These are phyloP conservation scores for Geotrichum candidum DNA, from an alignment of 1,139 yeast genomes.

Conservation along the genomic window DNA sequence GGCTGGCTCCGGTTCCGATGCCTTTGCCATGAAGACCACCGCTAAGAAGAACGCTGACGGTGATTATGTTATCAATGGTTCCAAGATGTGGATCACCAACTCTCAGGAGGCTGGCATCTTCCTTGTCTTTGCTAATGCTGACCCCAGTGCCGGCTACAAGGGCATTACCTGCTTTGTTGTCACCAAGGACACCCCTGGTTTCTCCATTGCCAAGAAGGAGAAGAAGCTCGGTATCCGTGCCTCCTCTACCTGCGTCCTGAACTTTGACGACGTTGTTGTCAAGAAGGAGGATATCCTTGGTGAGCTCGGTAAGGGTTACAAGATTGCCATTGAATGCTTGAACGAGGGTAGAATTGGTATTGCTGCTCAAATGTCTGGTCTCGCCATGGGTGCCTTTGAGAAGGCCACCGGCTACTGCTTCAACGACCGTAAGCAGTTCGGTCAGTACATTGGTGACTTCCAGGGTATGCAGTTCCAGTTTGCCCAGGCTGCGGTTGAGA, in stretches of 20 bases:
- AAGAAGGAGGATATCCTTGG: slow-evolving; percentile 42
- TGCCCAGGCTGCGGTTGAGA: slow-evolving; percentile 42
- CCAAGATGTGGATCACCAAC: slow-evolving; percentile 45
- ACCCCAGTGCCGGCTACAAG: slow-evolving; percentile 41
- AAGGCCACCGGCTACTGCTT: slow-evolving; percentile 39
- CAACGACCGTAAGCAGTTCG: slow-evolving; percentile 42
- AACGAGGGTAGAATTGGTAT: slow-evolving; percentile 45
- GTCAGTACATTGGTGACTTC: slow-evolving; percentile 41
- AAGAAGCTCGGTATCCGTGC: slow-evolving; percentile 43
- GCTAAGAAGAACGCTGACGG: slow-evolving; percentile 37
- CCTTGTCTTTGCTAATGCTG: slow-evolving; percentile 40
- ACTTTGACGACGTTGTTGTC: slow-evolving; percentile 40
- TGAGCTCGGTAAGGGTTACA: slow-evolving; percentile 42
- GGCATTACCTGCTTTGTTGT: slow-evolving; percentile 44
- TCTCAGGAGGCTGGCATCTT: slow-evolving; percentile 42
- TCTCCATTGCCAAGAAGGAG: slow-evolving; percentile 42
- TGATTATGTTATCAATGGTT: slow-evolving; percentile 36
- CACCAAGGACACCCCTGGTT: slow-evolving; percentile 37
- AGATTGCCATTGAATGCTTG: slow-evolving; percentile 42
- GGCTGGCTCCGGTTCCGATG: slow-evolving; percentile 42
- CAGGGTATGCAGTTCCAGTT: slow-evolving; percentile 45
- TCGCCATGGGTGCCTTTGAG: slow-evolving; percentile 42
- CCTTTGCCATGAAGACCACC: slow-evolving; percentile 40
- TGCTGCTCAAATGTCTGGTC: slow-evolving; percentile 44
- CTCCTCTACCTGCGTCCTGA: slow-evolving; percentile 41